Evolutionary conservation across 352 stramenopile species (phyloP).

Genomic region (Phytophthora rubi): DNA sequence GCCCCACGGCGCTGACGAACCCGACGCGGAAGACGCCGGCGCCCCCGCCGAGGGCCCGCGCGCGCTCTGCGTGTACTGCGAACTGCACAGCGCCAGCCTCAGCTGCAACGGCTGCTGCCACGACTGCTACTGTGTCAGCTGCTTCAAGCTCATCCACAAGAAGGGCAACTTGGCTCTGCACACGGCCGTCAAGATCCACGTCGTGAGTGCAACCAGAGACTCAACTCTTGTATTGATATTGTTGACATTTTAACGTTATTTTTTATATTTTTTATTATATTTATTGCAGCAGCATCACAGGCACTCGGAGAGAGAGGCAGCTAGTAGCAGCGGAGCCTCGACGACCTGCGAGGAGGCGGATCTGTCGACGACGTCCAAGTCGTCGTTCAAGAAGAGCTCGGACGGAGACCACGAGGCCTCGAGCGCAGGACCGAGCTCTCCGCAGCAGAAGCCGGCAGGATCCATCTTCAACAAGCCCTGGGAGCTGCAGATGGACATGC

Average conservation of each 20-base stretch:
- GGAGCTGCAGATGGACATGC: slow-evolving; percentile 87
- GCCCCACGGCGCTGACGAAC: slow-evolving; percentile 22
- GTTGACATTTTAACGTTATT: neutral
- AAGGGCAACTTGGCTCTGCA: slow-evolving; percentile 83
- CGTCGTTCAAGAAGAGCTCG: slow-evolving; percentile 24
- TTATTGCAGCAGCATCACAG: slow-evolving; percentile 15
- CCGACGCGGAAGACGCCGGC: slow-evolving; percentile 34
- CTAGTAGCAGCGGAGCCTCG: slow-evolving; percentile 31
- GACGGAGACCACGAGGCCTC: slow-evolving; percentile 21
- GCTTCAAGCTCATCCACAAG: slow-evolving; percentile 91
- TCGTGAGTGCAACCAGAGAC: slow-evolving; percentile 24
- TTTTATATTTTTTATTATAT: neutral
- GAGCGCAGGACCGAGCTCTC: slow-evolving; percentile 7
- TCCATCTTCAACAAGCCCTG: slow-evolving; percentile 60
- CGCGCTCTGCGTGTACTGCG: slow-evolving; percentile 78
- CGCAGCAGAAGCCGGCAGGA: slow-evolving; percentile 7
- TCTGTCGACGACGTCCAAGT: slow-evolving; percentile 35
- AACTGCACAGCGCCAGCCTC: slow-evolving; percentile 68
- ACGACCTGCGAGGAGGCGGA: slow-evolving; percentile 39
- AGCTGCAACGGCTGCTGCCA: slow-evolving; percentile 88
- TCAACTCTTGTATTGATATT: no score
- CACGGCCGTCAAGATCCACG: slow-evolving; percentile 68
- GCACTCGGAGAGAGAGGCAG: slow-evolving; percentile 24
- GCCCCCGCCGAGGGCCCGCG: slow-evolving; percentile 8
- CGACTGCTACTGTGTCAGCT: slow-evolving; percentile 86